phyloP scores from a whole-genome alignment of 2,329 filamentous ascomycete species.

The Fusarium chlamydosporum region DNA sequence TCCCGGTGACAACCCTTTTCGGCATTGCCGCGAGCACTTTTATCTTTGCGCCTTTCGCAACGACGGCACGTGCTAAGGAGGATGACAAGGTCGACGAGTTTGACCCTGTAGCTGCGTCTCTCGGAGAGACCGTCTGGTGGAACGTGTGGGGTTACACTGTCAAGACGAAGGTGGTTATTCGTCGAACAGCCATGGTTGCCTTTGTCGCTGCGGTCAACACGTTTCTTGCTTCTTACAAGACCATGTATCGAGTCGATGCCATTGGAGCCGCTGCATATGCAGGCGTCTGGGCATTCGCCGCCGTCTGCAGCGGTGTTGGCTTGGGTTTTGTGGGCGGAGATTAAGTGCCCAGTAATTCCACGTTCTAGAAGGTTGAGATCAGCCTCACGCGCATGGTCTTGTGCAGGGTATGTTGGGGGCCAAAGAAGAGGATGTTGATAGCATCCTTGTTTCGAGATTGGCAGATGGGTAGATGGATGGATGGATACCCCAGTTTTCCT shows the following conservation, averaged over 20 bases:
- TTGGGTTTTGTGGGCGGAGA: conserved; percentile 66
- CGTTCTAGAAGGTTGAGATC: conserved; percentile 25
- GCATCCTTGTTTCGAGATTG: conserved; percentile 36
- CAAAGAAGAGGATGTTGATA: conserved; percentile 18
- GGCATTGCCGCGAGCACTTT: conserved; percentile 81
- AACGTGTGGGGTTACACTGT: conserved; percentile 79
- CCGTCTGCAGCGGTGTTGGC: conserved; percentile 69
- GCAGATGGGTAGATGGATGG: conserved; percentile 35
- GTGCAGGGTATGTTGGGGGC: conserved; percentile 10
- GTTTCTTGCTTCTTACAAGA: conserved; percentile 75
- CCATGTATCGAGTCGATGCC: conserved; percentile 77
- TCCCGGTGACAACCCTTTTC: conserved; percentile 70
- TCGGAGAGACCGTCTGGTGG: conserved; percentile 78
- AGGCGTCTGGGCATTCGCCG: conserved; percentile 78
- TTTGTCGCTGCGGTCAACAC: conserved; percentile 71
- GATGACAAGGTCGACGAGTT: conserved; percentile 69
- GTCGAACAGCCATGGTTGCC: conserved; percentile 73
- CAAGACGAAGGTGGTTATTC: conserved; percentile 74
- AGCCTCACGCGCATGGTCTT: conserved; percentile 35
- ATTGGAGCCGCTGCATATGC: conserved; percentile 81
- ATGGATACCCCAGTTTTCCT: conserved; percentile 37
- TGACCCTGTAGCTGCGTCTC: conserved; percentile 73
- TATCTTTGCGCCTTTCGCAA: conserved; percentile 79
- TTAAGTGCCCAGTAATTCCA: conserved; percentile 38
- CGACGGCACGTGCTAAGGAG: conserved; percentile 63